phyloP scores from a whole-genome alignment of 2,329 filamentous ascomycete species.

The Xylariaceae sp. region DNA sequence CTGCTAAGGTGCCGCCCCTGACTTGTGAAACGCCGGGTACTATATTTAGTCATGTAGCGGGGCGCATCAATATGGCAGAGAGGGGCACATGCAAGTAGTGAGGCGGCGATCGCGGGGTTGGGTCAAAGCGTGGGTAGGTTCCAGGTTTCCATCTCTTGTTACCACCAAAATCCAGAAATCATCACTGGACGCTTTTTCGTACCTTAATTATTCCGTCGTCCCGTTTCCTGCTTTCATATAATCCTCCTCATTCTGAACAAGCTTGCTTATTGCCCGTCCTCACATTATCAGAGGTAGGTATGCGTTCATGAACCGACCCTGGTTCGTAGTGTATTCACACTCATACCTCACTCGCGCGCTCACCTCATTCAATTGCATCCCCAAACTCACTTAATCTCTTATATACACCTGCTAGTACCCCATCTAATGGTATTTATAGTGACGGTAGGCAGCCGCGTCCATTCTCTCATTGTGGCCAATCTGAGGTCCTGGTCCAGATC shows the following conservation, averaged over 20 bases:
- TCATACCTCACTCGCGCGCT: not conserved
- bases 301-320: not conserved
- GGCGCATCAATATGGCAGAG: not conserved
- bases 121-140: not conserved
- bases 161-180: not conserved
- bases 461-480: not conserved
- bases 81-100: constrained; percentile 1
- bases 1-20: not conserved
- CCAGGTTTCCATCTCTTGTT: not conserved
- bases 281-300: not conserved
- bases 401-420: not conserved
- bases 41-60: constrained; percentile 1
- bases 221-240: not conserved
- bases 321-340: not conserved
- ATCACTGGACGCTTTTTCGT: not conserved
- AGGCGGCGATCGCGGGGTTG: constrained; percentile 7
- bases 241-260: not conserved
- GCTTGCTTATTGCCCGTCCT: not conserved
- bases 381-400: not conserved
- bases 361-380: not conserved
- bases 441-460: not conserved
- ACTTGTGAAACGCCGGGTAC: not conserved
- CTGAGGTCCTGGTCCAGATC: not conserved
- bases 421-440: constrained; percentile 1
- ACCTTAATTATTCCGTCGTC: not conserved